A percentile compares a stretch with the other conserved stretches of the same genome.
Conservation (phyloP, 2,329 filamentous ascomycete species). For the Byssothecium circinans region DNA sequence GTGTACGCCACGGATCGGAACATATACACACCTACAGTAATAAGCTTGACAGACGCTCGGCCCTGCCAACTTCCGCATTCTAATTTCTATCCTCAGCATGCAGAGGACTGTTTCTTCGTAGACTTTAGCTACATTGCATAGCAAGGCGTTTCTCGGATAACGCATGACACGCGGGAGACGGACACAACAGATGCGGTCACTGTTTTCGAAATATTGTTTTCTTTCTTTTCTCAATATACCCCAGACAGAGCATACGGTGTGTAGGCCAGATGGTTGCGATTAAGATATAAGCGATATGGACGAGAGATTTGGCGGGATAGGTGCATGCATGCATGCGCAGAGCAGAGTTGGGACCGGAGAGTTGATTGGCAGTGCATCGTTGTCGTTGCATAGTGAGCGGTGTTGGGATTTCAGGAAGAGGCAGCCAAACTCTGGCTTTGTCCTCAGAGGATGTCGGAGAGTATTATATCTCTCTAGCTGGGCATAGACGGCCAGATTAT, state of each 20-base stretch:
- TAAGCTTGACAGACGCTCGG: not conserved
- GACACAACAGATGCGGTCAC: not conserved
- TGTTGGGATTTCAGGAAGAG: no score
- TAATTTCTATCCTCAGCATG: not conserved
- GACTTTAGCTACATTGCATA: conserved; percentile 2
- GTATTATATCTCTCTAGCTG: no score
- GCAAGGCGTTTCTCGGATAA: conserved; percentile 4
- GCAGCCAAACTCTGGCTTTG: no score
- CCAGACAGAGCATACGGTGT: not conserved
- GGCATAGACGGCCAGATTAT: no score
- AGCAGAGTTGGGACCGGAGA: no score
- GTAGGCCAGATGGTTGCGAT: not conserved
- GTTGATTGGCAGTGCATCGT: no score
- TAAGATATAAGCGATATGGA: not conserved
- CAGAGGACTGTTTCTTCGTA: not conserved
- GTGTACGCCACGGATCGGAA: not conserved
- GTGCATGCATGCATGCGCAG: no score
- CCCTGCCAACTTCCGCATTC: not conserved
- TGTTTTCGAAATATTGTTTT: not conserved
- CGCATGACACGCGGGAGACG: not conserved
- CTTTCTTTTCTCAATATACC: conserved; percentile 1
- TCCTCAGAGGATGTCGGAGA: no score
- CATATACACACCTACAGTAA: not conserved
- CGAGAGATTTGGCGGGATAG: no score
- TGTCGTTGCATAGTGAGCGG: no score